Evolutionary conservation across 176 grass and related monocot species (phyloP), one percentile per base, ranked within the genome.

Genomic region (Musa schizocarpa): DNA sequence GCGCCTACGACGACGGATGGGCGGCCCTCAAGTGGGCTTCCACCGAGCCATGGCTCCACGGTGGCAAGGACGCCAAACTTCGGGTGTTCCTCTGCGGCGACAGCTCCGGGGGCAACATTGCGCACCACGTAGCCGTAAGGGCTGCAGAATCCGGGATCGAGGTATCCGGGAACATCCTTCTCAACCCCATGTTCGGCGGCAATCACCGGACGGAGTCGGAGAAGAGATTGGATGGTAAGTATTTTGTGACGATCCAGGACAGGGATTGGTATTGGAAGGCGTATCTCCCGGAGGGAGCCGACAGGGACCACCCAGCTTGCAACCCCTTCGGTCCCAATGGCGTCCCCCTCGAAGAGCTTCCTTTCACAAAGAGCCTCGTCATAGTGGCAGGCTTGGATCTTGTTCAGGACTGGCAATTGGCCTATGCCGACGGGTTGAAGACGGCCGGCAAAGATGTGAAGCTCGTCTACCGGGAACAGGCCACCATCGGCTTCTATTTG

Each of bases 201-300:
- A 69, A 16, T 13, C 66, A 75, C 22, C 92, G 89, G 11, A 84
- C 87, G 3, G 92, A 96, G 21, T 96, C 92, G 17, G 92, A 96
- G 87, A 84, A 81, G n/a, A 81, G 79, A 3, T 89, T 96, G 0
- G 92, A 96, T 82, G 89, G 92, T 55, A 96, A 92, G 81, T 96
- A 92, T 77, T 96, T 96, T 78, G 92, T 96, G 21, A 96, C 92
- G 9, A 77, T 96, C 50, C 92, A 92, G 84, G 92, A 96, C 77
- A 82, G 92, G 85, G 87, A 96, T 71, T 96, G 92, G 92, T 96
- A 96, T 86, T 96, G 92, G 92, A 96, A 90, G 83, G 92, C 92
- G 21, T 96, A 87, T 83, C 89, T 96, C 65, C 92, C 92, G 20
- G 89, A 96, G 81, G 87, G 73, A 24, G 75, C 92, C 6, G 89